Conservation (phyloP, 2,329 filamentous ascomycete species). For the Stagonosporopsis chrysanthemi region DNA sequence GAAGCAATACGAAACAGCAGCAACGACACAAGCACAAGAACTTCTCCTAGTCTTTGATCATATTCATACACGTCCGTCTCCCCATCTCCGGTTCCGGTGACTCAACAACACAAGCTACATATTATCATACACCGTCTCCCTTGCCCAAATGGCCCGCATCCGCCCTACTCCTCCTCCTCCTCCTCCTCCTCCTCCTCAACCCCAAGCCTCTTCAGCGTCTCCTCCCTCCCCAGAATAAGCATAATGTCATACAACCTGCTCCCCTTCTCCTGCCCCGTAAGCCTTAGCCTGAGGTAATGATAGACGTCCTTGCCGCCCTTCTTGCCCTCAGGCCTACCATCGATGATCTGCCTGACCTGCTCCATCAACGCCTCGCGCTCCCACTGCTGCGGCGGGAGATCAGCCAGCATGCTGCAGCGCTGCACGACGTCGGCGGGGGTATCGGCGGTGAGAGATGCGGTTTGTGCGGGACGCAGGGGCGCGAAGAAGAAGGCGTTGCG, state of each 20-base stretch:
- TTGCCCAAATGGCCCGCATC: no score
- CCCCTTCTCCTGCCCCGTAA: conserved; percentile 43
- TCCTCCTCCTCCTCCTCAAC: background rate
- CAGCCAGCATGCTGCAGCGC: conserved; percentile 25
- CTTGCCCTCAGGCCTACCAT: conserved; percentile 33
- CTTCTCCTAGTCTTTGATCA: background rate
- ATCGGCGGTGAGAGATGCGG: background rate
- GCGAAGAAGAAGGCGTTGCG: conserved; percentile 67
- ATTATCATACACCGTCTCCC: no score
- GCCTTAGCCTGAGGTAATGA: conserved; percentile 41
- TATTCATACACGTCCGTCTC: background rate
- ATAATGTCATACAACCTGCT: conserved; percentile 48
- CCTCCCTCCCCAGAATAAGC: conserved; percentile 42
- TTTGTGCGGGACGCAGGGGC: conserved; percentile 29
- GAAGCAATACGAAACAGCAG: background rate
- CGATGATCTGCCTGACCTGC: conserved; percentile 39
- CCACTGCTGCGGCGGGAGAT: conserved; percentile 35
- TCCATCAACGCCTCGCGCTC: conserved; percentile 33
- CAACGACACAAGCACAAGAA: no score
- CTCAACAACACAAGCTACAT: no score
- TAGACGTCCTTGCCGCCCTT: conserved; percentile 42
- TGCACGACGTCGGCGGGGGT: conserved; percentile 29
- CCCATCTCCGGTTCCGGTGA: background rate
- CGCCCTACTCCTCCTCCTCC: background rate
- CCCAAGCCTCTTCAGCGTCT: conserved; percentile 41